Base-by-base conservation (phyloP, 768 basidiomycete species). In the Lactarius hengduanensis region DNA sequence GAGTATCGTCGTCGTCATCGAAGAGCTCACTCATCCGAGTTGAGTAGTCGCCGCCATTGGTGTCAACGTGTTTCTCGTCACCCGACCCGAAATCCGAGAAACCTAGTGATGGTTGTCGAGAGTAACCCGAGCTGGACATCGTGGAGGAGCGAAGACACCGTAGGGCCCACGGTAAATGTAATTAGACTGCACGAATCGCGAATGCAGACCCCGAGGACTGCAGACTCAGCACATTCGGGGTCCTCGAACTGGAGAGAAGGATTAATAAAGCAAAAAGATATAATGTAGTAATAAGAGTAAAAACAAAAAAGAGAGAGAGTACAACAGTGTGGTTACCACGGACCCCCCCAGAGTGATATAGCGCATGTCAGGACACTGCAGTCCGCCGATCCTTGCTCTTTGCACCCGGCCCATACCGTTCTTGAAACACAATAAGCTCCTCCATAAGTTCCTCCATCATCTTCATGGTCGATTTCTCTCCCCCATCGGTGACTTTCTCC, bases 361-460 rank as follows among this genome's bases (percentile, higher is more conserved):
- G 40, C 38, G 7, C 40, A 38, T 15, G 68, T 75, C 73, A 77
- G 68, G 74, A 73, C 50, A 70, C 72, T 32, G 71, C 72, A 66
- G 75, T 72, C 63, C 77, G 76, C 55, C 78, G 72, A 53, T 78
- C 78, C 68, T 75, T 79, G 55, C 69, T 75, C 74, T 80, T 84
- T 57, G 78, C 74, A 38, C 82, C 80, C 7, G 82, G 82, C n/a
- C 90, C 90, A 77, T 91, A 95, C 63, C 86, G 83, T 74, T 96
- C 93, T 77, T 96, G 94, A 74, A 96, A 96, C 45, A 78, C 81
- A 69, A 95, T 92, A 30, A 96, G 78, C 75, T 96, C 94, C 73
- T 91, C 85, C 88, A 94, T 94, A 11, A 96, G 79, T 71, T 91
- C 92, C 74, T 94, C 94, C 89, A 96, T 92, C 79, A 90, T 81